phyloP scores from a whole-genome alignment of 2,329 filamentous ascomycete genomes.

The Berkeleyomyces rouxiae region DNA sequence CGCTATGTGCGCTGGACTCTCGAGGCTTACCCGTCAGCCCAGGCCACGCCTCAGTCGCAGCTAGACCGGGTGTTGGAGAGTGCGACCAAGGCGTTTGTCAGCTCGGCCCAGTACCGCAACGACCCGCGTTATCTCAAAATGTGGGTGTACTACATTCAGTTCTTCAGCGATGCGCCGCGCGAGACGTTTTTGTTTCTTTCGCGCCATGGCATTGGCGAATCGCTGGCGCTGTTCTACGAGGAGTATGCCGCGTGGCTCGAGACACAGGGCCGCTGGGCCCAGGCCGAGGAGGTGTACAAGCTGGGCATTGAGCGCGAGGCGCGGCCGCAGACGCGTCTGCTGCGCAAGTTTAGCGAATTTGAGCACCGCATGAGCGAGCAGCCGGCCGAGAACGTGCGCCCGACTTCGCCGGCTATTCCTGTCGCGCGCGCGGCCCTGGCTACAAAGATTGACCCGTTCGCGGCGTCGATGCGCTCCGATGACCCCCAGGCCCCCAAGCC shows the following conservation, averaged over 20 bases:
- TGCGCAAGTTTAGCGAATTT: constrained; percentile 87
- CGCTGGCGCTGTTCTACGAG: constrained; percentile 84
- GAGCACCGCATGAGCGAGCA: constrained; percentile 57
- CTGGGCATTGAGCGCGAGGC: constrained; percentile 81
- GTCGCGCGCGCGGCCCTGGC: constrained; percentile 68
- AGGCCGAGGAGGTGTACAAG: constrained; percentile 87
- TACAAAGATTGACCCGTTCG: constrained; percentile 73
- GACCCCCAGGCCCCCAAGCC: constrained; percentile 51
- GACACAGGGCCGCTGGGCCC: constrained; percentile 62
- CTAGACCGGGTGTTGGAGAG: constrained; percentile 78
- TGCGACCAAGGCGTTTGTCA: constrained; percentile 77
- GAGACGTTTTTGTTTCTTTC: constrained; percentile 87
- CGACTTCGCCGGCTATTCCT: constrained; percentile 75
- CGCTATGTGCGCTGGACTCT: constrained; percentile 95
- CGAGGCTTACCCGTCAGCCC: constrained; percentile 83
- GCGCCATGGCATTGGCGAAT: constrained; percentile 73
- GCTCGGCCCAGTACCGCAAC: constrained; percentile 79
- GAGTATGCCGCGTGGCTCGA: constrained; percentile 93
- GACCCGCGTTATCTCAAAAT: constrained; percentile 85
- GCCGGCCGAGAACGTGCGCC: constrained; percentile 38
- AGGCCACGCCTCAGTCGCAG: constrained; percentile 82
- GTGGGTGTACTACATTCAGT: constrained; percentile 84
- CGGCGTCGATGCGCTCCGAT: constrained; percentile 32
- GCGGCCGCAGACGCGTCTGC: constrained; percentile 58
- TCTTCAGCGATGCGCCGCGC: constrained; percentile 84